A percentile compares a stretch with the other conserved stretches of the same genome.
These are phyloP conservation scores for Aegle marmelos DNA, from an alignment of 345 rosid genomes.

Conservation along the genomic window DNA sequence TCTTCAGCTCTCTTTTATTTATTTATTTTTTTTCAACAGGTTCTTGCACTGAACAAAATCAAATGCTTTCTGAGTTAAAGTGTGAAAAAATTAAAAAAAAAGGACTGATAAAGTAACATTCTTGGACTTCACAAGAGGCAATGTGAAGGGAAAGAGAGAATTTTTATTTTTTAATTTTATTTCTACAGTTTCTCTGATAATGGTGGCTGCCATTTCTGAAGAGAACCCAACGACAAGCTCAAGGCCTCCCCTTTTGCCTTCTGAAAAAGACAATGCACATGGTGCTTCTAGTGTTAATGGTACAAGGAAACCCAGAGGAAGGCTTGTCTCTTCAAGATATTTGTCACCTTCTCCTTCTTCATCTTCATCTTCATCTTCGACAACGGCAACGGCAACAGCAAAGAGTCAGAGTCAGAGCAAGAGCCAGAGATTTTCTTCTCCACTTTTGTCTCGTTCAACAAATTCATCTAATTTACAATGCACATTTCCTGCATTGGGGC, in stretches of 20 bases:
- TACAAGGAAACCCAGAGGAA: slow-evolving; percentile 64
- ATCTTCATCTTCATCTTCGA: slow-evolving; percentile 48
- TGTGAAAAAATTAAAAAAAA: neutral
- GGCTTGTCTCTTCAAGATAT: slow-evolving; percentile 80
- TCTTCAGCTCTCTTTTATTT: neutral
- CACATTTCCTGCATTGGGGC: slow-evolving; percentile 31
- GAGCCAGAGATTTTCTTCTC: slow-evolving; percentile 58
- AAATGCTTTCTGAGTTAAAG: neutral
- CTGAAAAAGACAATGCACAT: slow-evolving; percentile 30
- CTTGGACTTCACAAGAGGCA: slow-evolving; percentile 32
- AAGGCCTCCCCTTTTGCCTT: slow-evolving; percentile 31
- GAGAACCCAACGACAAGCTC: slow-evolving; percentile 15
- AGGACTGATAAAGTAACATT: neutral
- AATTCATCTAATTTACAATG: slow-evolving; percentile 35
- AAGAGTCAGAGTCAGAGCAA: slow-evolving; percentile 2
- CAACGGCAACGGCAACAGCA: slow-evolving; percentile 23
- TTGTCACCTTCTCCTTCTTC: slow-evolving; percentile 84
- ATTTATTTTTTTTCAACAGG: neutral
- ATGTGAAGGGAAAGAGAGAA: slow-evolving; percentile 8
- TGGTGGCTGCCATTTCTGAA: slow-evolving; percentile 69
- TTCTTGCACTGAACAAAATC: slow-evolving; percentile 8
- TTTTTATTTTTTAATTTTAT: slow-evolving; percentile 7
- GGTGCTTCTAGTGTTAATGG: slow-evolving; percentile 29
- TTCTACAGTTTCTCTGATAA: slow-evolving; percentile 18
- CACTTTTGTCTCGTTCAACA: slow-evolving; percentile 51